Evolutionary conservation across 306 rosid species (phyloP).

Genomic region (Prunus kanzakura): DNA sequence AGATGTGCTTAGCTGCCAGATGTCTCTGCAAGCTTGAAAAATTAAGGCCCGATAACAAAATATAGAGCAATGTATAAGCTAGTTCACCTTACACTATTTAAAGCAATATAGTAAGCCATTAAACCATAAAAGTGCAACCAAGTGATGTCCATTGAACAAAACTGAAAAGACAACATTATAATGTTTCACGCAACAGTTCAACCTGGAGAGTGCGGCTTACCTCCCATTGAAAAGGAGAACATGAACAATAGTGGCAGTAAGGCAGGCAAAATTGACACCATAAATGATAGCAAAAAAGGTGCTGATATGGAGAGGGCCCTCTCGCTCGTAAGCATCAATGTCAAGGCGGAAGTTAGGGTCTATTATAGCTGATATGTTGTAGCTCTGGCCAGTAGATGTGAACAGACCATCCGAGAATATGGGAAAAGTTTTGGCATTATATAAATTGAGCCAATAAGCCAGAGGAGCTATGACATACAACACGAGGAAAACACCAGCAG

Average conservation of each 20-base stretch:
- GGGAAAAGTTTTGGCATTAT: slow-evolving; percentile 65
- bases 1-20: slow-evolving; percentile 64
- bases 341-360: slow-evolving; percentile 67
- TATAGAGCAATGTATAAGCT: background rate
- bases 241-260: slow-evolving; percentile 70
- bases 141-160: too few relatives aligned
- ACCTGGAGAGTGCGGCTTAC: slow-evolving; percentile 24
- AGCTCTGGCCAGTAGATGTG: slow-evolving; percentile 53
- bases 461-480: slow-evolving; percentile 54
- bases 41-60: background rate
- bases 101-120: too few relatives aligned
- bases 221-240: slow-evolving; percentile 75
- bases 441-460: slow-evolving; percentile 61
- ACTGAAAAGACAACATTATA: background rate
- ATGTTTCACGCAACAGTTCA: background rate
- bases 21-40: slow-evolving; percentile 48
- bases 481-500: slow-evolving; percentile 60
- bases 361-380: slow-evolving; percentile 65
- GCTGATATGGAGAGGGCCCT: slow-evolving; percentile 72
- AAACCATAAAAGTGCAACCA: too few relatives aligned
- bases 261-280: slow-evolving; percentile 73
- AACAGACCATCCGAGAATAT: slow-evolving; percentile 72
- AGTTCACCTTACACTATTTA: background rate
- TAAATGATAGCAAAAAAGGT: slow-evolving; percentile 55
- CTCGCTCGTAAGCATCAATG: slow-evolving; percentile 44